Percentiles rank a stretch among this genome's conserved stretches.
These are phyloP conservation scores for Aspergillus ellipticus DNA, from an alignment of 495 filamentous ascomycete genomes.

Conservation along the genomic window DNA sequence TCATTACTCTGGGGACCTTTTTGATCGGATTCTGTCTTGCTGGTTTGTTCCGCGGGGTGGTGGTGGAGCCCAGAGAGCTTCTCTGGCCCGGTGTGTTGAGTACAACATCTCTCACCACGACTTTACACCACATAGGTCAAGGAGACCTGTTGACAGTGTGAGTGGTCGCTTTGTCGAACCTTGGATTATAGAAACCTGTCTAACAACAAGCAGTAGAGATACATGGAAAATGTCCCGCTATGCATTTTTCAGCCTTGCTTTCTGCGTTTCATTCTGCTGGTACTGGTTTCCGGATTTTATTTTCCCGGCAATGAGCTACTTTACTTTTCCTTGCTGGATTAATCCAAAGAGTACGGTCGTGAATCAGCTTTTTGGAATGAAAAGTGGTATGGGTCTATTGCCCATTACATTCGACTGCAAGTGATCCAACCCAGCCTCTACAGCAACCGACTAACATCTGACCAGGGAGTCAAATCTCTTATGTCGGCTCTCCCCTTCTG, in stretches of 20 bases:
- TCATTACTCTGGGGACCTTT: constrained; percentile 39
- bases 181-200: constrained; percentile 53
- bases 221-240: constrained; percentile 77
- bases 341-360: constrained; percentile 70
- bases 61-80: constrained; percentile 77
- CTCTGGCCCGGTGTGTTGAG: constrained; percentile 84
- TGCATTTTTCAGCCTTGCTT: constrained; percentile 71
- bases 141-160: constrained; percentile 12
- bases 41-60: constrained; percentile 58
- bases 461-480: constrained; percentile 80
- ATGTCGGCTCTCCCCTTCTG: constrained; percentile 74
- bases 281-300: constrained; percentile 81
- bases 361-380: constrained; percentile 76
- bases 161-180: constrained; percentile 27
- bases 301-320: constrained; percentile 77
- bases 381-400: constrained; percentile 72
- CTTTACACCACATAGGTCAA: constrained; percentile 55
- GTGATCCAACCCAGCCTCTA: background rate
- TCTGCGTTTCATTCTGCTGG: constrained; percentile 55
- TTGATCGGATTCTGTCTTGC: constrained; percentile 51
- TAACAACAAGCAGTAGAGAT: constrained; percentile 46
- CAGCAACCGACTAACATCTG: constrained; percentile 45
- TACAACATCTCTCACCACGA: constrained; percentile 76
- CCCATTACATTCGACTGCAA: constrained; percentile 72
- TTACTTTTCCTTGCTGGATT: constrained; percentile 83